These are phyloP conservation scores for Apiospora kogelbergensis DNA, from an alignment of 2,329 filamentous ascomycete species.

Conservation along the genomic window DNA sequence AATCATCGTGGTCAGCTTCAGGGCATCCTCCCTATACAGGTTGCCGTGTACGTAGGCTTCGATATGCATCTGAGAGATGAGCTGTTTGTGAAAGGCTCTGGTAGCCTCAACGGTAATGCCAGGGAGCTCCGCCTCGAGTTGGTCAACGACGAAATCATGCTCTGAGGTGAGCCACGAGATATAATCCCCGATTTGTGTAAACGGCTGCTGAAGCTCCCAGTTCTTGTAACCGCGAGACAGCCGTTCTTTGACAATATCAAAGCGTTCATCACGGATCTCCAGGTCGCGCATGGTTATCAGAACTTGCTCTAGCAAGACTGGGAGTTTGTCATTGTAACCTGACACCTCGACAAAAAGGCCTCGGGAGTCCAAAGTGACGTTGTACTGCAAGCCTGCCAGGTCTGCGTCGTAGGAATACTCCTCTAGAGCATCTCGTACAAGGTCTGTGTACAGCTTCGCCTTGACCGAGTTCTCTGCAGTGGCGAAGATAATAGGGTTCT, in stretches of 20 bases:
- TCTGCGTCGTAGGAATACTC: conserved; percentile 97
- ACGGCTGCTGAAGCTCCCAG: conserved; percentile 84
- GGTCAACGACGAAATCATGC: conserved; percentile 74
- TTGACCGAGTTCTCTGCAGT: conserved; percentile 81
- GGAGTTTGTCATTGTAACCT: conserved; percentile 96
- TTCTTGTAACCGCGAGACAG: conserved; percentile 77
- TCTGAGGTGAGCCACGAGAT: conserved; percentile 78
- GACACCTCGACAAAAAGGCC: conserved; percentile 78
- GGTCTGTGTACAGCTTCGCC: conserved; percentile 86
- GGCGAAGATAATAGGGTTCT: conserved; percentile 75
- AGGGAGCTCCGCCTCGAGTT: conserved; percentile 75
- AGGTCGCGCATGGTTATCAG: conserved; percentile 81
- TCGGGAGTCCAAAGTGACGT: conserved; percentile 67
- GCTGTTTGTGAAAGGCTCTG: conserved; percentile 73
- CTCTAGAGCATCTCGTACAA: conserved; percentile 84
- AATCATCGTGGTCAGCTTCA: conserved; percentile 79
- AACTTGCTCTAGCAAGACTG: conserved; percentile 87
- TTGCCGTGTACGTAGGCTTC: conserved; percentile 91
- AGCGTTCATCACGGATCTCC: conserved; percentile 81
- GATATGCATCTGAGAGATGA: conserved; percentile 81
- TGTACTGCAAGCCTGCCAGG: conserved; percentile 84
- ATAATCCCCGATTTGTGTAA: conserved; percentile 82
- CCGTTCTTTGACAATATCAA: conserved; percentile 88
- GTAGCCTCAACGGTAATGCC: conserved; percentile 74
- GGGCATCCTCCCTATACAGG: conserved; percentile 87